These are phyloP conservation scores for Chrysoporthe deuterocubensis DNA, from an alignment of 2,329 filamentous ascomycete species.

Conservation along the genomic window DNA sequence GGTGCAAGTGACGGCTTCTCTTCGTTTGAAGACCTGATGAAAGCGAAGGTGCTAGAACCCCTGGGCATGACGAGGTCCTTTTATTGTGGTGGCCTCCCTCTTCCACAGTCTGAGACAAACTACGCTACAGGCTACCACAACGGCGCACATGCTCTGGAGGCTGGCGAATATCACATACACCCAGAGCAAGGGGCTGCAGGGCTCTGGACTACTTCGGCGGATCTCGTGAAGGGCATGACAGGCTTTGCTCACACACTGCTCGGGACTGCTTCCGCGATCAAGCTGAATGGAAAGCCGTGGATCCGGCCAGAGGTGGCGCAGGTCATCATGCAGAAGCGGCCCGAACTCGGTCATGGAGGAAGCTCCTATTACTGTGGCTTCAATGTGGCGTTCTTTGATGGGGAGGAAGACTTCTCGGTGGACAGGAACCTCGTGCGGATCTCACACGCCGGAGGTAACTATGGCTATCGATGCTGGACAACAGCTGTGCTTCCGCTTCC, in stretches of 20 bases:
- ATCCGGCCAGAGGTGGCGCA: conserved; percentile 18
- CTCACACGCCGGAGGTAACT: conserved; percentile 23
- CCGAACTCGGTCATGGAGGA: conserved; percentile 6
- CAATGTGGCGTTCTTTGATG: conserved; percentile 19
- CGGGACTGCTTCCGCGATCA: conserved; percentile 9
- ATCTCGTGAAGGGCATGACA: conserved; percentile 19
- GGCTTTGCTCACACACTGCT: conserved; percentile 20
- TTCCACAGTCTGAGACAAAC: conserved; percentile 16
- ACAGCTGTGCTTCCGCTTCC: conserved; percentile 18
- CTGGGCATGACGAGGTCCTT: conserved; percentile 24
- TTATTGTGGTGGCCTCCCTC: conserved; percentile 14
- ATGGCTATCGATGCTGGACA: conserved; percentile 24
- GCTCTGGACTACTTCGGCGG: conserved; percentile 23
- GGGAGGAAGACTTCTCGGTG: background rate
- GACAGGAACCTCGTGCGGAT: conserved; percentile 20
- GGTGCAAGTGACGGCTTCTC: background rate
- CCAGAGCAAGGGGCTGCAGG: conserved; percentile 25
- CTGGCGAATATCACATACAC: conserved; percentile 19
- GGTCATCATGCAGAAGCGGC: conserved; percentile 14
- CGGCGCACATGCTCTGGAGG: conserved; percentile 7
- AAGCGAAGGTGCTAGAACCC: conserved; percentile 17
- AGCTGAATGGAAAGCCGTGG: conserved; percentile 18
- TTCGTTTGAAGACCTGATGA: conserved; percentile 22
- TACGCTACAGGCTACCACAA: conserved; percentile 24
- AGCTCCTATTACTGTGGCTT: conserved; percentile 22